Evolutionary conservation across 2,329 filamentous ascomycete species (phyloP), one percentile per base, ranked within the genome.

Genomic region (Exserohilum turcica): DNA sequence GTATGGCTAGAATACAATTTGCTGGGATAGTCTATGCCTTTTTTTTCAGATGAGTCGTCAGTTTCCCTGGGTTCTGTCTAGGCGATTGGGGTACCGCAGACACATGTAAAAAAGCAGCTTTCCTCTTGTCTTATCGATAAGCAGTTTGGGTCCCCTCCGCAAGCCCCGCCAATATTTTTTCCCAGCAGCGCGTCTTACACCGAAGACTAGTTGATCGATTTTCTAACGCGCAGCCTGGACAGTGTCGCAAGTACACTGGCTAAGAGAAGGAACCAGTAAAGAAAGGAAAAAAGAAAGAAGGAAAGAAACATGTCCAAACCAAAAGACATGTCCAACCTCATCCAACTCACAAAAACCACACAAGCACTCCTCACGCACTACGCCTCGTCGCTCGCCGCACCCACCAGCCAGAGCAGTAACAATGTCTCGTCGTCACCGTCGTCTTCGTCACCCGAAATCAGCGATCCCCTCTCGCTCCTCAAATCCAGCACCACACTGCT

Each of bases 401-500:
- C 65, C 15, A 47, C 38, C 56, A 27, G 42, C 43, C 13, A 29
- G 29, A 16, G 27, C 15, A 5, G 6, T 5, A 13, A 24, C 19
- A 18, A 10, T 3, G 18, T 27, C 5, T 8, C 15, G 10, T 6
- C 38, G 3, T 9, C 56, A 27, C 1, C 54, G 5, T 3, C 46
- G 6, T 9, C 65, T 10, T 52, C 65, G 21, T 45, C 61, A 15
- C 32, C 44, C 52, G 73, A 62, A 42, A 56, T 67, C 3, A 64
- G 56, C 48, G 74, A 68, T 61, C 80, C 86, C 8, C 82, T 96
- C 19, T 77, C 85, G 12, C 81, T 93, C 52, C 85, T 92, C 29
- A 83, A 84, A 64, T 88, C 92, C 65, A 83, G 89, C 0, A 84
- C 90, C 0, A 84, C 82, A 21, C 80, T 95, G 5, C 84, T 96